A percentile compares a stretch with the other conserved stretches of the same genome.
Evolutionary conservation across 768 basidiomycete species (phyloP).

Genomic region (Leccinum aurantiacum): DNA sequence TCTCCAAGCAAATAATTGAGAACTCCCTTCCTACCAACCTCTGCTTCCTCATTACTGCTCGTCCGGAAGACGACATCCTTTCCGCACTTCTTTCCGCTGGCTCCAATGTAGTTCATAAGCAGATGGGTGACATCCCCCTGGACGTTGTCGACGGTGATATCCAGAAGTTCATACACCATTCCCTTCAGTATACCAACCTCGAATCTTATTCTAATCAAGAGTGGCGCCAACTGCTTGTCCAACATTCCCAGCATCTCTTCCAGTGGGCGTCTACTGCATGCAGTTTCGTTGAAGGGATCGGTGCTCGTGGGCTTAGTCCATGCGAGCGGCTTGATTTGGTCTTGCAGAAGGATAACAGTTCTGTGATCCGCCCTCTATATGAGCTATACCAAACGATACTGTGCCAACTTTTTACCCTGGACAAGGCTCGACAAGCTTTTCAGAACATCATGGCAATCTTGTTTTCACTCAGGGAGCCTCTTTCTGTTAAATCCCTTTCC

Average conservation of each 20-base stretch:
- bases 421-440: not conserved
- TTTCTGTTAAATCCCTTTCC: not conserved
- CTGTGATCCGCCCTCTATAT: not conserved
- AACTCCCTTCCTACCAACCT: not conserved
- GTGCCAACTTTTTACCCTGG: not conserved
- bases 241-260: not conserved
- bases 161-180: not conserved
- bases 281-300: not conserved
- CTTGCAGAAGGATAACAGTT: not conserved
- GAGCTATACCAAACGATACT: not conserved
- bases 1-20: not conserved
- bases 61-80: not conserved
- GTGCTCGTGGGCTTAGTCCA: not conserved
- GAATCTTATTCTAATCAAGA: not conserved
- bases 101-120: not conserved
- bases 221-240: not conserved
- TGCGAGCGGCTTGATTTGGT: not conserved
- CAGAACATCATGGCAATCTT: not conserved
- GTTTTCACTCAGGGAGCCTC: not conserved
- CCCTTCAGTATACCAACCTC: not conserved
- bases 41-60: not conserved
- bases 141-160: not conserved
- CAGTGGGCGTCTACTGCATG: not conserved
- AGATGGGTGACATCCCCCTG: not conserved
- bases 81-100: not conserved